These are phyloP conservation scores for Termitomyces sp. DNA, from an alignment of 768 basidiomycete species.

Conservation along the genomic window DNA sequence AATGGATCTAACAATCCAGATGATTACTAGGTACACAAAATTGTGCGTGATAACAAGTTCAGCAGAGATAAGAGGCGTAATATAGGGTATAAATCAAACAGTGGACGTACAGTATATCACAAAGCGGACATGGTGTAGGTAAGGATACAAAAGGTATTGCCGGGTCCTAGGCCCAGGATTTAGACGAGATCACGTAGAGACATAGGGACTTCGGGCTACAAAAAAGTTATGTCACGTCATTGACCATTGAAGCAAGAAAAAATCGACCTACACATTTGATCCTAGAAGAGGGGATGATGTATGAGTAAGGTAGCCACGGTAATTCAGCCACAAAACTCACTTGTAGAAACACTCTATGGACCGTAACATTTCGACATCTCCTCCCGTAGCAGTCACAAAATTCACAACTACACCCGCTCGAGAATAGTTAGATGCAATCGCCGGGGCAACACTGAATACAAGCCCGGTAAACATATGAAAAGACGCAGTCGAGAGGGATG, in stretches of 20 bases:
- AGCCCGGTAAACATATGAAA: not conserved
- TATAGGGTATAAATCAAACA: constrained; percentile 74
- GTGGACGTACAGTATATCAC: constrained; percentile 45
- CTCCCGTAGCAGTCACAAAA: constrained; percentile 95
- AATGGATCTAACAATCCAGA: constrained; percentile 32
- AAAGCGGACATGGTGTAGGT: constrained; percentile 33
- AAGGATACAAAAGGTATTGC: constrained; percentile 75
- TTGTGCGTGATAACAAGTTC: constrained; percentile 52
- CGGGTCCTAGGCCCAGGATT: constrained; percentile 25
- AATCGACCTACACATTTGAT: constrained; percentile 2
- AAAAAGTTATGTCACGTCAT: not conserved
- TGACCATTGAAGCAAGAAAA: not conserved
- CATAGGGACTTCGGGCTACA: constrained; percentile 1
- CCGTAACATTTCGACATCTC: constrained; percentile 97
- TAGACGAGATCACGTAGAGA: not conserved
- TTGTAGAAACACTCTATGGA: constrained; percentile 88
- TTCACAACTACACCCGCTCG: constrained; percentile 92
- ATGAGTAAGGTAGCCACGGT: not conserved
- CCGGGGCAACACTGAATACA: constrained; percentile 66
- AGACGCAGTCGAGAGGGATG: not conserved
- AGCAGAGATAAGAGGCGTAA: constrained; percentile 34
- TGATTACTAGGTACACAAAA: constrained; percentile 12
- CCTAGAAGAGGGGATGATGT: not conserved
- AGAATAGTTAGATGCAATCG: constrained; percentile 78
- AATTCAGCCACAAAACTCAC: not conserved